phyloP scores from a whole-genome alignment of 2,329 filamentous ascomycete genomes.

The Myriangium duriaei region DNA sequence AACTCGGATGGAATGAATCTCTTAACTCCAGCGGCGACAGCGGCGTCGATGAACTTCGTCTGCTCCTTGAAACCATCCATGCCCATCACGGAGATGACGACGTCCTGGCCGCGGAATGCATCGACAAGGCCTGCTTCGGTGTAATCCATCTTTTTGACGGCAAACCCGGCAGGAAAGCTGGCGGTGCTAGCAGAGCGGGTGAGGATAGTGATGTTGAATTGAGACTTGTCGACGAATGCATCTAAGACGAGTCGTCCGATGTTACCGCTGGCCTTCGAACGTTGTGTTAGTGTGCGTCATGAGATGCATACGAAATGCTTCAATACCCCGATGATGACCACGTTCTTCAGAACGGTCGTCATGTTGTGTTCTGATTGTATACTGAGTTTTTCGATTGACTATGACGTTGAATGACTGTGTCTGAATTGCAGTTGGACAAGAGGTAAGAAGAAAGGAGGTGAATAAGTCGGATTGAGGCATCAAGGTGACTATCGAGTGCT shows the following conservation, averaged over 20 bases:
- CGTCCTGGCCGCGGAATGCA: slow-evolving; percentile 25
- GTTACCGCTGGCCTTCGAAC: slow-evolving; percentile 29
- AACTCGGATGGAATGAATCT: slow-evolving; percentile 33
- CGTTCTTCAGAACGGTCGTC: too few relatives aligned
- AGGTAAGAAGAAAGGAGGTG: too few relatives aligned
- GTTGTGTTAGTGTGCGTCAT: too few relatives aligned
- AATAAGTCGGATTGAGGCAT: too few relatives aligned
- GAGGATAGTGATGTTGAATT: slow-evolving; percentile 23
- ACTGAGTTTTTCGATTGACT: too few relatives aligned
- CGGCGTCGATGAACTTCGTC: slow-evolving; percentile 26
- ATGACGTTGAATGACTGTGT: too few relatives aligned
- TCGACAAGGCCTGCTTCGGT: slow-evolving; percentile 20
- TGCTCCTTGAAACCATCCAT: slow-evolving; percentile 20
- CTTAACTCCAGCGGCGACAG: slow-evolving; percentile 27
- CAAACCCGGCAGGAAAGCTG: slow-evolving; percentile 17
- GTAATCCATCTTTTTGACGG: slow-evolving; percentile 20
- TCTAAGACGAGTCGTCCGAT: slow-evolving; percentile 29
- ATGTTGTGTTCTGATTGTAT: too few relatives aligned
- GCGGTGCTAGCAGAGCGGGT: slow-evolving; percentile 18
- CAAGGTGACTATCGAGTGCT: too few relatives aligned
- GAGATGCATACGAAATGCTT: too few relatives aligned
- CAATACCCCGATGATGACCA: too few relatives aligned
- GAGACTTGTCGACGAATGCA: slow-evolving; percentile 27
- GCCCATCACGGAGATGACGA: slow-evolving; percentile 25
- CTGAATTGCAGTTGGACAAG: too few relatives aligned